A percentile compares a stretch with the other conserved stretches of the same genome.
Evolutionary conservation across 2,329 filamentous ascomycete species (phyloP).

Genomic region (Fusarium sp.): DNA sequence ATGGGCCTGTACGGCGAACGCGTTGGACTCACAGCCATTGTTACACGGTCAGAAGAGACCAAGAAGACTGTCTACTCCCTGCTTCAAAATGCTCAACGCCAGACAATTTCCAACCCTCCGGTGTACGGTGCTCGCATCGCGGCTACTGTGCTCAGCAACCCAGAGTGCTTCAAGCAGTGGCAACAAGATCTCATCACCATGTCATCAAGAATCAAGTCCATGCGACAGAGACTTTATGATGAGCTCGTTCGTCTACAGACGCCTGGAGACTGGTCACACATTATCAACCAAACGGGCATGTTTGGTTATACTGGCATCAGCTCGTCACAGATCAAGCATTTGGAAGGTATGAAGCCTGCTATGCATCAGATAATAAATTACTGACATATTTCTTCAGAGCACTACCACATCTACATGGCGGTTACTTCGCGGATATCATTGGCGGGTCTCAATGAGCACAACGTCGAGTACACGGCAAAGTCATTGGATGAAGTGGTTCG

Average conservation of each 20-base stretch:
- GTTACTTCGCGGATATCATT: slow-evolving; percentile 52
- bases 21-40: slow-evolving; percentile 45
- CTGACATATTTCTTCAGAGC: slow-evolving; percentile 33
- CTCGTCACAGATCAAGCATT: slow-evolving; percentile 55
- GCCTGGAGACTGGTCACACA: slow-evolving; percentile 51
- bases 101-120: slow-evolving; percentile 50
- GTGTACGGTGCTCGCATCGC: slow-evolving; percentile 50
- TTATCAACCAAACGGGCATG: slow-evolving; percentile 53
- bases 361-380: fast-evolving
- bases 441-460: slow-evolving; percentile 51
- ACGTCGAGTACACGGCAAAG: slow-evolving; percentile 41
- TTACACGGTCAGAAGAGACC: slow-evolving; percentile 29
- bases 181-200: slow-evolving; percentile 49
- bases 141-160: slow-evolving; percentile 44
- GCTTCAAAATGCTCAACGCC: slow-evolving; percentile 46
- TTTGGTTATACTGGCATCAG: slow-evolving; percentile 60
- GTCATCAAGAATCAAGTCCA: slow-evolving; percentile 48
- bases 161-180: slow-evolving; percentile 47
- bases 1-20: slow-evolving; percentile 59
- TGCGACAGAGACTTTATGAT: slow-evolving; percentile 48
- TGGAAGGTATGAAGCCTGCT: slow-evolving; percentile 40
- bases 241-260: slow-evolving; percentile 45
- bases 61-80: slow-evolving; percentile 41
- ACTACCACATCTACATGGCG: slow-evolving; percentile 53
- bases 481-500: slow-evolving; percentile 31